Evolutionary conservation across 805 yeast genomes (phyloP), one percentile per base, ranked within the genome.

Genomic region (Soucietia sequanensis): DNA sequence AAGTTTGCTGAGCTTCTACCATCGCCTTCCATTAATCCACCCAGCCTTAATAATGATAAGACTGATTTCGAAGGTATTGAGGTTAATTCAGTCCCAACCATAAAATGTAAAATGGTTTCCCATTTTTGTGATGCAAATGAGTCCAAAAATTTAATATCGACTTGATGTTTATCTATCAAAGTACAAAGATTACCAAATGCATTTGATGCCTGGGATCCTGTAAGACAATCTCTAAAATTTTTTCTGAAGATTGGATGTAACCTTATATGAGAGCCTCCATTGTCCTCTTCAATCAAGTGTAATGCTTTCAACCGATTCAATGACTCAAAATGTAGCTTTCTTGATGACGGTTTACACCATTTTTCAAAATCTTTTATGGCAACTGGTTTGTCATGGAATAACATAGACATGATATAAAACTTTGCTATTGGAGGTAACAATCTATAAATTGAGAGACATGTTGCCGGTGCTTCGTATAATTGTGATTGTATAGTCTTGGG

Each of bases 101-200:
- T 91, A 65, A 83, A 93, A 68, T 93, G 98, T 48, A 93, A 68
- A 47, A 93, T 91, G 6, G 87, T 78, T 56, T 93, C 99, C 99
- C 99, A 93, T 54, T 84, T 88, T 30, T 73, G 76, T 5, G 88
- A 75, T 10, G 96, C 95, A 60, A 88, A 90, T 25, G 69, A 68
- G 46, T 87, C 95, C 31, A 91, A 66, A 48, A 81, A 83, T 23
- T 70, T 73, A n/a, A 80, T 60, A 30, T 76, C 80, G 4, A 84
- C 83, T 20, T 65, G 64, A 36, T 76, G 74, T 29, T 76, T 73
- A 41, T 80, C 81, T 24, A 72, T 64, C 2, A 40, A 41, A 14
- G 75, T 75, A 34, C 79, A 74, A 23, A 85, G 72, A 29, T 77
- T 78, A n/a, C 95, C 96, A 65, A 87, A 86, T 2, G 95, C 80